Conservation (phyloP, 2,329 filamentous ascomycete species). For the Fusarium stilboides region DNA sequence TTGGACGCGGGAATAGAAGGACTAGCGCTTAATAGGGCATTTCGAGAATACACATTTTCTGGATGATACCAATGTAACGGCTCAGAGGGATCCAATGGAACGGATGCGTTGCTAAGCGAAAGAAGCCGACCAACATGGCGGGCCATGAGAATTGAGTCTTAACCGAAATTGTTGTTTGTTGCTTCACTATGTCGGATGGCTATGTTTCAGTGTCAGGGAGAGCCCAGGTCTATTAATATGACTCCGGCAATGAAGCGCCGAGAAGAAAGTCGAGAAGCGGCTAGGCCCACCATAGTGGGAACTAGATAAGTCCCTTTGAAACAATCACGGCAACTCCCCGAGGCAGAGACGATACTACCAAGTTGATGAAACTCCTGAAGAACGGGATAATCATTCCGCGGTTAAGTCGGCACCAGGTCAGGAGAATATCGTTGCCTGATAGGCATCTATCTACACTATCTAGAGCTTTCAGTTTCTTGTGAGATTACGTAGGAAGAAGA, state of each 20-base stretch:
- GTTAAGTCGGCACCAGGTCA: constrained; percentile 30
- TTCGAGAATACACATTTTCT: constrained; percentile 9
- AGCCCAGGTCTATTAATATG: constrained; percentile 24
- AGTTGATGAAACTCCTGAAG: constrained; percentile 22
- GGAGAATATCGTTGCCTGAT: constrained; percentile 15
- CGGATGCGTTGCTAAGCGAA: not conserved
- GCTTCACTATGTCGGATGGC: constrained; percentile 6
- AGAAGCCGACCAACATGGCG: not conserved
- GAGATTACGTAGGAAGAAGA: not conserved
- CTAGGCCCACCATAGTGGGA: constrained; percentile 16
- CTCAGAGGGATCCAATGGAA: not conserved
- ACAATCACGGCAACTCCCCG: constrained; percentile 5
- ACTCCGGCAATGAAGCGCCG: constrained; percentile 25
- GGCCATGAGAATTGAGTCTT: not conserved
- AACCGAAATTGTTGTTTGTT: constrained; percentile 29
- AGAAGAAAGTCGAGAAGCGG: constrained; percentile 27
- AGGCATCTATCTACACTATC: not conserved
- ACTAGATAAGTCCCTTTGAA: constrained; percentile 6
- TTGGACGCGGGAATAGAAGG: constrained; percentile 8
- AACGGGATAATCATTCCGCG: constrained; percentile 26
- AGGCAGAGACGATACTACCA: constrained; percentile 1
- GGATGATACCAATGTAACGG: constrained; percentile 12
- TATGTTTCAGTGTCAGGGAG: constrained; percentile 18
- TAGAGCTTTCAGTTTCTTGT: not conserved
- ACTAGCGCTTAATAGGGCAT: not conserved